Evolutionary conservation across 1,284 basidiomycete species (phyloP).

Genomic region (Cystobasidium sp.): DNA sequence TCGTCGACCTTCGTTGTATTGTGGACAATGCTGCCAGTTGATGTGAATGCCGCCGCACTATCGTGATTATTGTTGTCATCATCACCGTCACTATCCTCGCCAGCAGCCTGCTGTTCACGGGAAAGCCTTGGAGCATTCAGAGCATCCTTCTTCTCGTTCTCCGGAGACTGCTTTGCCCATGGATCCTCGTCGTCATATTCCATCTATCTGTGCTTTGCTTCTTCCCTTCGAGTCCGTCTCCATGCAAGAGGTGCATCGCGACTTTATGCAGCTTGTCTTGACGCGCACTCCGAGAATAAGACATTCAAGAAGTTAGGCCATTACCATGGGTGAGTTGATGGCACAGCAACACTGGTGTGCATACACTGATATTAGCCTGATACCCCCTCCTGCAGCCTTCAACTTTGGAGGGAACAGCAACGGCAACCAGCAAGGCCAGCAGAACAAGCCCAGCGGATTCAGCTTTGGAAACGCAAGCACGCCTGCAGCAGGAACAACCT

Average conservation of each 20-base stretch:
- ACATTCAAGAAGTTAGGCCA: neutral
- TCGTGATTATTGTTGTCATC: neutral
- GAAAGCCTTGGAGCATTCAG: neutral
- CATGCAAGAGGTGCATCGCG: neutral
- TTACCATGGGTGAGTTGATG: conserved; percentile 1
- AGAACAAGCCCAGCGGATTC: conserved; percentile 40
- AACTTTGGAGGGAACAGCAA: conserved; percentile 22
- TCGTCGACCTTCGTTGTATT: neutral
- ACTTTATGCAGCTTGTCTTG: neutral
- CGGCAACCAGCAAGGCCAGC: conserved; percentile 19
- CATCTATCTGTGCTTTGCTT: conserved; percentile 10
- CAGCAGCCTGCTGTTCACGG: neutral
- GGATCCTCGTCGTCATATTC: conserved; percentile 31
- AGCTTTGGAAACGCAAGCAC: conserved; percentile 33
- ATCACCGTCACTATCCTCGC: neutral
- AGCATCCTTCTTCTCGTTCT: conserved; percentile 11
- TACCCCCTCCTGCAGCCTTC: conserved; percentile 16
- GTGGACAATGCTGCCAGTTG: conserved; percentile 22
- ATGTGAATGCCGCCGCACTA: neutral
- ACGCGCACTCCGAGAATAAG: neutral
- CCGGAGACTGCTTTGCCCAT: conserved; percentile 36
- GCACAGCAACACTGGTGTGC: neutral
- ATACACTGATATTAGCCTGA: neutral
- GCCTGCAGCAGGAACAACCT: neutral
- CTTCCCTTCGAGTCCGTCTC: conserved; percentile 5